Percentiles rank a stretch among this genome's conserved stretches.
Conservation (phyloP, 1,284 basidiomycete genomes). For the Bjerkandera adusta region DNA sequence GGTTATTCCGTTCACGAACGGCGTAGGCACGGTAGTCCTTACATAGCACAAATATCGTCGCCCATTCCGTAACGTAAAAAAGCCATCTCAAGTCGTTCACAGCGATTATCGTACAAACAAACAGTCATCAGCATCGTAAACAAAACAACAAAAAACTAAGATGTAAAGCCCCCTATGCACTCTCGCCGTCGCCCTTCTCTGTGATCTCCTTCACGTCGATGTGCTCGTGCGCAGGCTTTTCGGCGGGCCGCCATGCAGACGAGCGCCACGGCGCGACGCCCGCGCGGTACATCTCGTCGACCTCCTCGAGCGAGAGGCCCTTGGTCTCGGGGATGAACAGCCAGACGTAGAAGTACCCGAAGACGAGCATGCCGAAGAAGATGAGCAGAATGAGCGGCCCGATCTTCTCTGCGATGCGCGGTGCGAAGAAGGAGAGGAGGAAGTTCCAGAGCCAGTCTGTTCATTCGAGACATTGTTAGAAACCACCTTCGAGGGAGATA, state of each 20-base stretch:
- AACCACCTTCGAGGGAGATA: no score
- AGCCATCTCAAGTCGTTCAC: no score
- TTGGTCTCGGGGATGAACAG: conserved; percentile 77
- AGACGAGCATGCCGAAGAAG: conserved; percentile 74
- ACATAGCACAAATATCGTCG: conserved; percentile 5
- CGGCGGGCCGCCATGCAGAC: conserved; percentile 50
- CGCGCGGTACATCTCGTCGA: conserved; percentile 72
- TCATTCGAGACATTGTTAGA: no score
- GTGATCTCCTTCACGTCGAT: conserved; percentile 22
- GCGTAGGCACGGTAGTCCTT: conserved; percentile 24
- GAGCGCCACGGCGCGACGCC: conserved; percentile 68
- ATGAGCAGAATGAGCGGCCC: conserved; percentile 75
- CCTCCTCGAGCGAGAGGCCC: conserved; percentile 74
- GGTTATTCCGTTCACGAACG: conserved; percentile 39
- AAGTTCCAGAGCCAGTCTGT: conserved; percentile 71
- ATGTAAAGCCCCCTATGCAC: not conserved
- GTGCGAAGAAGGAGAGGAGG: conserved; percentile 68
- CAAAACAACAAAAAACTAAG: no score
- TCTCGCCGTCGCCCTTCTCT: conserved; percentile 18
- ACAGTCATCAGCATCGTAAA: no score
- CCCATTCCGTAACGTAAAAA: no score
- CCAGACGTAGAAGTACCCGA: conserved; percentile 67
- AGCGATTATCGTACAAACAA: no score
- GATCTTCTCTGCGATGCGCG: conserved; percentile 63
- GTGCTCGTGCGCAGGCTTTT: conserved; percentile 29